phyloP scores from a whole-genome alignment of 192 early-diverging fungal species.

The Pilaira anomala region DNA sequence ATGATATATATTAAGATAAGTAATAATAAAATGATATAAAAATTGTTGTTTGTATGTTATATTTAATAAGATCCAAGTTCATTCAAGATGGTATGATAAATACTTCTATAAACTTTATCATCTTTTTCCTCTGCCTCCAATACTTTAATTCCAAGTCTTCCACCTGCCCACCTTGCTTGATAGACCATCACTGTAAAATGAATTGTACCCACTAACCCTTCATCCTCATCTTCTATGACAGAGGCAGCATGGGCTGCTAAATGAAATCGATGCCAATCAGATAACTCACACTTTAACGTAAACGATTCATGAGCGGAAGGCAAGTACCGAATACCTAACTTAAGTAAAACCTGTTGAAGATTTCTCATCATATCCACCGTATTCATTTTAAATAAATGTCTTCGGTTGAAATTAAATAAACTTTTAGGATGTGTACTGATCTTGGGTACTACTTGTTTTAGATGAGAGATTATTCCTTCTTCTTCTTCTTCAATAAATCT shows the following conservation, averaged over 20 bases:
- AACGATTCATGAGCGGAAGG: not conserved
- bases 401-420: constrained; percentile 24
- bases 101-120: constrained; percentile 1
- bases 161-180: constrained; percentile 25
- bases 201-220: not conserved
- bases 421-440: constrained; percentile 19
- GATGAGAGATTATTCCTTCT: too few relatives aligned
- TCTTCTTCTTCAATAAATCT: not conserved
- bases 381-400: constrained; percentile 18
- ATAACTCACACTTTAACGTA: constrained; percentile 3
- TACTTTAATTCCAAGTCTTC: constrained; percentile 22
- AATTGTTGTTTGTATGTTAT: too few relatives aligned
- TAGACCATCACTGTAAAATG: constrained; percentile 19
- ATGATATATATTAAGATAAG: too few relatives aligned
- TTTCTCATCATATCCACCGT: not conserved
- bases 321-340: not conserved
- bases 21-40: too few relatives aligned
- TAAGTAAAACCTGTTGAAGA: not conserved
- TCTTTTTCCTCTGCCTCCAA: constrained; percentile 18
- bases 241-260: not conserved
- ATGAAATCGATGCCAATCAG: not conserved
- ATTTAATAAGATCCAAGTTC: not conserved
- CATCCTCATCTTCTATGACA: not conserved
- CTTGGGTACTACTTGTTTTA: not conserved
- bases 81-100: constrained; percentile 16